Base-by-base conservation (phyloP, 1,284 basidiomycete species). In the Sanguinoderma infundibulare region DNA sequence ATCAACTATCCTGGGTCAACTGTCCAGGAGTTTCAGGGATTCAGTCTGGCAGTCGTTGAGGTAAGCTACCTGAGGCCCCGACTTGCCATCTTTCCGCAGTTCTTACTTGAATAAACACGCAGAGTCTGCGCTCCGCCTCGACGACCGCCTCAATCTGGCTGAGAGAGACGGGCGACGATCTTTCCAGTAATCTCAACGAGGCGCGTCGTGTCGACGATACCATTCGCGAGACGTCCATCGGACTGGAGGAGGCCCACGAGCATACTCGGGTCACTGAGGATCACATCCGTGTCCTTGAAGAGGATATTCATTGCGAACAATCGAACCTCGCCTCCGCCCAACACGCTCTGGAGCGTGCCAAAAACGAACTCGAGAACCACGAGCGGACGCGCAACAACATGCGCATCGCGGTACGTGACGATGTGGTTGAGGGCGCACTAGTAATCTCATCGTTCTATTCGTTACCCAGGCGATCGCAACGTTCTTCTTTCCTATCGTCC, bases 1-100 rank as follows among this genome's bases (percentile, higher is more conserved):
- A n/a, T 53, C 17, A 61, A 49, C 50, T 61, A 57, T 26, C 28
- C 60, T 24, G 32, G 51, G 17, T 22, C 34, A 5, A 57, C 42
- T 3, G 55, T 61, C 26, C 34, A 56, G 6, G 10, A 53, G 9
- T 61, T 61, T 50, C 36, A 32, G 15, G 26, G 26, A 6, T 49
- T 10, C 17, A 56, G 54, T 50, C 15, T 53, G 30, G 34, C 28
- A 1, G 55, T 56, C n/a, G 49, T 57, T 2, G 35, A 57, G 24
- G 60, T 40, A 40, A 30, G 55, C 36, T 10, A 12, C 15, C 12
- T 26, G 12, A 26, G 15, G n/a, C n/a, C 8, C 24, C 5, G 12
- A 14, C 26, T 17, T 20, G n/a, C 15, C 28, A 7, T 54, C 12
- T 36, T n/a, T 2, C 28, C 26, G 15, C 26, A 10, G 22, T 14